Conservation (phyloP, 257 asterid species). For the Solanum virginianum region DNA sequence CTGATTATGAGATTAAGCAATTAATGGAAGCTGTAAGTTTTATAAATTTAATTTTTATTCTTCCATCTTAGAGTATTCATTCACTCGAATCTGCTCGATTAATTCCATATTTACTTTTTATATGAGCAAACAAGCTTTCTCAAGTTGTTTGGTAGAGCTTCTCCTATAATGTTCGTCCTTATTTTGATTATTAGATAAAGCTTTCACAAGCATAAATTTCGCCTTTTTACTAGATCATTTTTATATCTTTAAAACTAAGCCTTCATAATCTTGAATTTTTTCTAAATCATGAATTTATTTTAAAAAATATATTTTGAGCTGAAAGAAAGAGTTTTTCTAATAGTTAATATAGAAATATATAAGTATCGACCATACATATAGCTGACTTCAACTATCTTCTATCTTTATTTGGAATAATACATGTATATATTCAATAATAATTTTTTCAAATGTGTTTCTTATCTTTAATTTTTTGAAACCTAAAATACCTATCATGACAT, state of each 20-base stretch:
- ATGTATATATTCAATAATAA: neutral
- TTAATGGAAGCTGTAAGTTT: constrained; percentile 58
- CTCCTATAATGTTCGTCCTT: too few species aligned
- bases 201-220: neutral
- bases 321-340: neutral
- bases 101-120: neutral
- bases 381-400: neutral
- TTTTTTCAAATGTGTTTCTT: neutral
- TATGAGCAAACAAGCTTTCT: neutral
- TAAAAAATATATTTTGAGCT: neutral
- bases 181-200: neutral
- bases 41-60: neutral
- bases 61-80: neutral
- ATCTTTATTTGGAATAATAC: neutral
- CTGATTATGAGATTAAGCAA: constrained; percentile 50
- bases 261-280: neutral
- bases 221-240: neutral
- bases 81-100: neutral
- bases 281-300: neutral
- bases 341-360: neutral
- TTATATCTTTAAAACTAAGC: neutral
- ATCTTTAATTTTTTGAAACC: neutral
- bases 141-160: neutral
- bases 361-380: neutral
- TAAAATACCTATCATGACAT: neutral